A percentile compares a stretch with the other conserved stretches of the same genome.
Conservation (phyloP, 306 rosid genomes). For the Inga laurina region DNA sequence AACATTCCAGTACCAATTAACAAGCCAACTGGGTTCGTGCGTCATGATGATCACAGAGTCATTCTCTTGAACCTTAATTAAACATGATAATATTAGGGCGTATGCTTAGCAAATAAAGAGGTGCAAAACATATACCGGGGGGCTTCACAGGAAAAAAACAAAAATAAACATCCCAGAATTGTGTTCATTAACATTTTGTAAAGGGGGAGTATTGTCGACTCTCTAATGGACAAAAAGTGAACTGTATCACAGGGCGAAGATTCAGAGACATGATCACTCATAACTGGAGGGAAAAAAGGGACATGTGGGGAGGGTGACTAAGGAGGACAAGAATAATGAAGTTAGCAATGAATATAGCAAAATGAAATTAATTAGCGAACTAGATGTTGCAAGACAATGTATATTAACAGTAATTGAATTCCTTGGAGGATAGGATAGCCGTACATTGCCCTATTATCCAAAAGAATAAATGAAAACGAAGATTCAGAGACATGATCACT, state of each 20-base stretch:
- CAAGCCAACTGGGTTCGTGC: slow-evolving; percentile 94
- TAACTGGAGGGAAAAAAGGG: no score
- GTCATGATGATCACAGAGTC: slow-evolving; percentile 91
- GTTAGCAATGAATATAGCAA: no score
- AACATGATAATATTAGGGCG: slow-evolving; percentile 33
- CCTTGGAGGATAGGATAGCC: no score
- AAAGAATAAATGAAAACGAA: no score
- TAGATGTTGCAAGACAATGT: no score
- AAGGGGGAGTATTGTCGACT: neutral
- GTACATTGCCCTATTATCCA: no score
- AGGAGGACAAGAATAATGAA: no score
- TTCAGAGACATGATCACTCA: neutral
- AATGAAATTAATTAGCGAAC: no score
- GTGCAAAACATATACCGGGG: neutral
- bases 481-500: neutral
- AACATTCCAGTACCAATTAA: slow-evolving; percentile 91
- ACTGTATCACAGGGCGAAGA: neutral
- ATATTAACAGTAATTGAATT: no score
- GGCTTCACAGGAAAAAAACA: no score
- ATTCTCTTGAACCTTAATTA: slow-evolving; percentile 67
- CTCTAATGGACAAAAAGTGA: neutral
- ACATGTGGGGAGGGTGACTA: no score
- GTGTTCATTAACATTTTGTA: neutral
- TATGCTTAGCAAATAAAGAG: slow-evolving; percentile 24
- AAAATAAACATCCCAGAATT: neutral